Evolutionary conservation across 1,284 basidiomycete genomes (phyloP).

Genomic region (Pterulicium gracile): DNA sequence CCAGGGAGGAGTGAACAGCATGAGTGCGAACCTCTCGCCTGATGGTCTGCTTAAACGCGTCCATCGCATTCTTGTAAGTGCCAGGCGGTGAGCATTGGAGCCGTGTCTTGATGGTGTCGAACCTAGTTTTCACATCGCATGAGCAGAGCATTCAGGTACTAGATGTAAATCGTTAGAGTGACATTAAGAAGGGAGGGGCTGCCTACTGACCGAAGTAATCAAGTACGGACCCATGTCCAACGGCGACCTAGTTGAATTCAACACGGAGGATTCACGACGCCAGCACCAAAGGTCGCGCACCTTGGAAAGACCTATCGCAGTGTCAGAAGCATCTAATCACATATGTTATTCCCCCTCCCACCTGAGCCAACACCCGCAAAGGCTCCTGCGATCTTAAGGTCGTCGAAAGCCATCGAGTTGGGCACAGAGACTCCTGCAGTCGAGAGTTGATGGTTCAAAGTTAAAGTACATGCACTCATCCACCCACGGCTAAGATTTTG

Average conservation of each 20-base stretch:
- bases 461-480: too few relatives aligned
- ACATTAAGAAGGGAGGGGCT: background rate
- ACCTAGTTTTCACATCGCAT: slow-evolving; percentile 34
- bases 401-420: background rate
- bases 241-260: slow-evolving; percentile 38
- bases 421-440: background rate
- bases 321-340: slow-evolving; percentile 5
- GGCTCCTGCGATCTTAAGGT: slow-evolving; percentile 45
- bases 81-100: slow-evolving; percentile 67
- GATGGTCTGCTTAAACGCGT: slow-evolving; percentile 53
- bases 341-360: slow-evolving; percentile 18
- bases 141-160: too few relatives aligned
- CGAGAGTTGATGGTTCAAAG: too few relatives aligned
- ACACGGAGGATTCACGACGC: slow-evolving; percentile 3
- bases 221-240: slow-evolving; percentile 49
- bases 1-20: slow-evolving; percentile 1
- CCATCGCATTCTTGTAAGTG: slow-evolving; percentile 55
- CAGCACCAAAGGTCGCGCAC: slow-evolving; percentile 19
- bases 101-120: slow-evolving; percentile 70
- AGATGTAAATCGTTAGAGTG: too few relatives aligned
- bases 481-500: too few relatives aligned
- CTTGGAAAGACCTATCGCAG: slow-evolving; percentile 43
- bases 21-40: slow-evolving; percentile 43
- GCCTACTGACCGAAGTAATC: background rate
- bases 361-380: slow-evolving; percentile 54